Evolutionary conservation across 176 grass and related monocot species (phyloP).

Genomic region (Saccharum officinarum): DNA sequence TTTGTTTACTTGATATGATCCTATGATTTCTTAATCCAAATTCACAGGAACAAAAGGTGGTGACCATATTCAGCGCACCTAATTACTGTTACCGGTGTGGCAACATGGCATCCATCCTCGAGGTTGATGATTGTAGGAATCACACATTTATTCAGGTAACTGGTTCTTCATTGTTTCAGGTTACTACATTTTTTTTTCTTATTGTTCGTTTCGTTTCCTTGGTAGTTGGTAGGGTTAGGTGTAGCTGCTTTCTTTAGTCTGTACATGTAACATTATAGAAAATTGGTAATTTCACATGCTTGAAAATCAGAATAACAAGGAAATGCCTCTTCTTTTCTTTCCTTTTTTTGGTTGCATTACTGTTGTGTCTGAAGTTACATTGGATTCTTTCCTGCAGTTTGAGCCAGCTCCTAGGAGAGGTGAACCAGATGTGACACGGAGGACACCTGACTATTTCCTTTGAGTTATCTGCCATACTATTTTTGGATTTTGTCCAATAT

Average conservation of each 20-base stretch:
- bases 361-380: not conserved
- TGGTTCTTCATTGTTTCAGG: not conserved
- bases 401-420: slow-evolving; percentile 80
- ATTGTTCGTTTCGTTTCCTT: not conserved
- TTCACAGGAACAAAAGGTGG: slow-evolving; percentile 82
- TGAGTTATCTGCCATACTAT: slow-evolving; percentile 29
- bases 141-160: slow-evolving; percentile 87
- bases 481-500: slow-evolving; percentile 5
- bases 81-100: slow-evolving; percentile 93
- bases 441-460: slow-evolving; percentile 83
- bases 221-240: not conserved
- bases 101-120: slow-evolving; percentile 91
- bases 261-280: not conserved
- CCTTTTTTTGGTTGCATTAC: not conserved
- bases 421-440: slow-evolving; percentile 75
- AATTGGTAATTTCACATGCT: not conserved
- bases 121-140: slow-evolving; percentile 80
- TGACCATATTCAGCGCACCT: slow-evolving; percentile 89
- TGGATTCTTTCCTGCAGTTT: slow-evolving; percentile 41
- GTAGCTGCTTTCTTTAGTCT: not conserved
- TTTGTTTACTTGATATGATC: slow-evolving; percentile 10
- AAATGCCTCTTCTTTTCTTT: not conserved
- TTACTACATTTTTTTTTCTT: not conserved
- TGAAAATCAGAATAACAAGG: not conserved
- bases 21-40: slow-evolving; percentile 6